phyloP scores from a whole-genome alignment of 768 basidiomycete species.

The Royoungia palumana region DNA sequence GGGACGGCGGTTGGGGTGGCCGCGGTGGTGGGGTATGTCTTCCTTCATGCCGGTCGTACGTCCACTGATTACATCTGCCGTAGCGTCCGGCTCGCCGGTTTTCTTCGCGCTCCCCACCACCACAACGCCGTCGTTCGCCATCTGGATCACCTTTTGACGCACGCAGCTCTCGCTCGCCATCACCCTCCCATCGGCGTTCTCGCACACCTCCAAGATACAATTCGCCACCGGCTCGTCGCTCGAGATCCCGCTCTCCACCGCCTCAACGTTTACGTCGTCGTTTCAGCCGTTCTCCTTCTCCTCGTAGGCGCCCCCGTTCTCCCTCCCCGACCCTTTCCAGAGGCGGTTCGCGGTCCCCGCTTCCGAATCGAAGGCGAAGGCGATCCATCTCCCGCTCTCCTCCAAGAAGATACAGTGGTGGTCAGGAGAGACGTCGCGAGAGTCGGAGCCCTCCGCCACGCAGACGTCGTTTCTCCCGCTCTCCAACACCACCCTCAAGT shows the following conservation, averaged over 20 bases:
- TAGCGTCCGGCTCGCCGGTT: slow-evolving; percentile 46
- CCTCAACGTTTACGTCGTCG: slow-evolving; percentile 25
- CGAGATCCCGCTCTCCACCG: slow-evolving; percentile 34
- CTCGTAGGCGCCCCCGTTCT: slow-evolving; percentile 29
- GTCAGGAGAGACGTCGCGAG: slow-evolving; percentile 25
- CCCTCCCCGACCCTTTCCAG: slow-evolving; percentile 34
- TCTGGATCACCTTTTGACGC: slow-evolving; percentile 34
- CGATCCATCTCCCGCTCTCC: slow-evolving; percentile 31
- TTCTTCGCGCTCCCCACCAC: slow-evolving; percentile 43
- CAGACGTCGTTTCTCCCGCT: slow-evolving; percentile 44
- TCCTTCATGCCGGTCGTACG: background rate
- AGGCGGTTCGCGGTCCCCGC: slow-evolving; percentile 40
- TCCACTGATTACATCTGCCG: slow-evolving; percentile 9
- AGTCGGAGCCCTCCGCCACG: slow-evolving; percentile 33
- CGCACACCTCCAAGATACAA: slow-evolving; percentile 26
- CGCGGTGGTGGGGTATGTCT: slow-evolving; percentile 51
- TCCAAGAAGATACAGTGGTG: slow-evolving; percentile 19
- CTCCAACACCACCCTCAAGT: slow-evolving; percentile 49
- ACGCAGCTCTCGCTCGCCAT: slow-evolving; percentile 38
- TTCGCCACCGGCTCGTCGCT: slow-evolving; percentile 38
- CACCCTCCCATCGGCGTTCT: slow-evolving; percentile 32
- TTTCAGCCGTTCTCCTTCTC: slow-evolving; percentile 25
- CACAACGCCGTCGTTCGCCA: slow-evolving; percentile 47
- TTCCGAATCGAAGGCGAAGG: slow-evolving; percentile 38
- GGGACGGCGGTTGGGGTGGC: slow-evolving; percentile 65